Evolutionary conservation across 441 rosid species (phyloP), one percentile per base, ranked within the genome.

Genomic region (Euphorbia schlechtendalii): DNA sequence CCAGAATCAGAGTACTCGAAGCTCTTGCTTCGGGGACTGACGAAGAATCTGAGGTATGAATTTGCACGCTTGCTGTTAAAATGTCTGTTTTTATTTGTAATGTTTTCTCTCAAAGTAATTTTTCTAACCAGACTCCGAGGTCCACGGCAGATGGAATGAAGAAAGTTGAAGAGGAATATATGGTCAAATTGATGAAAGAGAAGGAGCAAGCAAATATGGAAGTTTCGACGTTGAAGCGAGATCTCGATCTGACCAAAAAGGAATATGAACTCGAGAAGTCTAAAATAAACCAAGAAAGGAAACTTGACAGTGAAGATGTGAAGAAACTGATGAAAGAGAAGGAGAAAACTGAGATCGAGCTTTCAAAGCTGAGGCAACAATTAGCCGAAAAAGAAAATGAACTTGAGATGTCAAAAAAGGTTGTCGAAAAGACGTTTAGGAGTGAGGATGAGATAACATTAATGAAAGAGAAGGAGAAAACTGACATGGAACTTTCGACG

Each of bases 1-100:
- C 89, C 52, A 88, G 88, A 76, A 77, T 90, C 55, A 84, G 77
- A 69, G 92, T 90, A 51, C 97, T 93, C 46, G 97, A 93, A 77
- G 85, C 92, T 69, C 88, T 93, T 65, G 97, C 94, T 61, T 79
- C 88, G 41, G 96, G 86, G 41, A 69, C 73, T 38, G 76, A 78
- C 28, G 89, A 85, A 61, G 95, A 84, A 52, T 75, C 81, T 9
- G 81, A 81, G 95, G 97, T 92, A 73, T 67, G 70, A 6, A 27
- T 24, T 3, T 11, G 5, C 32, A 15, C 22, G 15, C 17, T 17
- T 30, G 10, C 57, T 24, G 13, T 10, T 24, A 10, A n/a, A 58
- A 18, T 17, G 22, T 46, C 27, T 73, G 55, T 14, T 1, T 21
- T 51, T 45, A 17, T n/a, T n/a, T n/a, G 27, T 18, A 5, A 12